Evolutionary conservation across 2,329 filamentous ascomycete genomes (phyloP), one percentile per base, ranked within the genome.

Genomic region (Phaeophleospora eucalypticola): DNA sequence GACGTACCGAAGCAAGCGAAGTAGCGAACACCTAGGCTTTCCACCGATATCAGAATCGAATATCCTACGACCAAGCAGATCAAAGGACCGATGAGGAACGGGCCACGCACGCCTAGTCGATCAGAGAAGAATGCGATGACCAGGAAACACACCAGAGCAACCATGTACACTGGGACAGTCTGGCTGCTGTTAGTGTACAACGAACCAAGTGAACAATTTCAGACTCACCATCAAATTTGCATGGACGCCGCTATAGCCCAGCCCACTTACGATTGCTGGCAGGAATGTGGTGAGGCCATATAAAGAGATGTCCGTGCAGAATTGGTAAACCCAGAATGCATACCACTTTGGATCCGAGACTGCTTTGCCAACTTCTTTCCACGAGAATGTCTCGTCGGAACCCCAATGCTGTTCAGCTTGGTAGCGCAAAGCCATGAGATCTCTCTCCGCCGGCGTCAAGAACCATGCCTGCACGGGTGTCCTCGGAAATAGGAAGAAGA

Each of bases 1-100:
- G 35, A 41, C 43, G 24, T 40, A 46, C 43, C 14, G 21, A 44
- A 45, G 18, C 46, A 49, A 10, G 46, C 46, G 36, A 49, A 41
- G 16, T 49, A 45, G 3, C 46, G 37, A 7, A 40, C 41, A 24
- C 29, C 44, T 8, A 49, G 36, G 40, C 40, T 41, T 1, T 41
- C 42, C 46, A 37, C 46, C 14, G 46, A 41, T 19, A 45, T 49
- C 16, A 44, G 18, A n/a, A 45, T 33, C 16, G 46, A 41, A 37
- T 45, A 49, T 8, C 46, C 46, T n/a, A 48, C 21, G 33, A 48
- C 36, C 35, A 48, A 16, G 16, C 39, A 37, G 9, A 21, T n/a
- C 34, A 48, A 15, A 9, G 46, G 38, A 10, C 46, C 46, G 3
- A 48, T 24, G 9, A 48, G 18, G 15, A 39, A 48, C 4, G 46